phyloP scores from a whole-genome alignment of 805 yeast species.

The Sugiyamaella lignohabitans region DNA sequence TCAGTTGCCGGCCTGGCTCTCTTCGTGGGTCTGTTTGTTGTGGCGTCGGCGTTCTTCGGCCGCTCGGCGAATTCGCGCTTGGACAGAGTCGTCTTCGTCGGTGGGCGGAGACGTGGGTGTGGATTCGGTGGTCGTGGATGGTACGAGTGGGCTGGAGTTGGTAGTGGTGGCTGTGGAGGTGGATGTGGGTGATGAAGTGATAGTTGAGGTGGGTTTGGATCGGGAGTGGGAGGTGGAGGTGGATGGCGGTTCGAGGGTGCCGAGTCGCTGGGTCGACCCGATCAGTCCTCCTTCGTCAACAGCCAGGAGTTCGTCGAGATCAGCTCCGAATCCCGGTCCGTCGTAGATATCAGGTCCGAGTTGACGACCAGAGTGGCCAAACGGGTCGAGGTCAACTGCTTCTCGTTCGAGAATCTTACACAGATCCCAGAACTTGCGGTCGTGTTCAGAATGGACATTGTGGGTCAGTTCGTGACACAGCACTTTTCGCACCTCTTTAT shows the following conservation, averaged over 20 bases:
- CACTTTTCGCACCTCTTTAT: conserved; percentile 30
- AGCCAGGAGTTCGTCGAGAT: conserved; percentile 13
- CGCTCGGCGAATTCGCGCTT: conserved; percentile 13
- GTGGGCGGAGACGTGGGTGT: conserved; percentile 1
- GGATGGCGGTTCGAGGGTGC: conserved; percentile 5
- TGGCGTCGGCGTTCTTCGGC: conserved; percentile 15
- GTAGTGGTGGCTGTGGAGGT: neutral
- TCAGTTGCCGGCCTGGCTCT: too few relatives aligned
- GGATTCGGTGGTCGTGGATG: neutral
- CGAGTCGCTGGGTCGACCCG: conserved; percentile 22
- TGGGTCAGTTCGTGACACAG: conserved; percentile 37
- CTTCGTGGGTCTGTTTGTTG: too few relatives aligned
- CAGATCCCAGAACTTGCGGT: conserved; percentile 32
- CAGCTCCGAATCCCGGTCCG: conserved; percentile 17
- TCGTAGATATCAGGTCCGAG: conserved; percentile 19
- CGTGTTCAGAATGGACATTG: conserved; percentile 33
- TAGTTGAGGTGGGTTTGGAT: neutral
- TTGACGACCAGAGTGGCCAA: conserved; percentile 24
- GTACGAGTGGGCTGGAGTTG: neutral
- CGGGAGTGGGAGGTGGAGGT: neutral
- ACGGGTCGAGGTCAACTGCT: conserved; percentile 28
- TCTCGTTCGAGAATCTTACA: conserved; percentile 31
- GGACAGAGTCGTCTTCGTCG: conserved; percentile 8
- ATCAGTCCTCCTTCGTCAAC: conserved; percentile 26
- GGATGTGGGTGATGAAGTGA: neutral